Conservation (phyloP, 768 basidiomycete species). For the Russula olivacea region DNA sequence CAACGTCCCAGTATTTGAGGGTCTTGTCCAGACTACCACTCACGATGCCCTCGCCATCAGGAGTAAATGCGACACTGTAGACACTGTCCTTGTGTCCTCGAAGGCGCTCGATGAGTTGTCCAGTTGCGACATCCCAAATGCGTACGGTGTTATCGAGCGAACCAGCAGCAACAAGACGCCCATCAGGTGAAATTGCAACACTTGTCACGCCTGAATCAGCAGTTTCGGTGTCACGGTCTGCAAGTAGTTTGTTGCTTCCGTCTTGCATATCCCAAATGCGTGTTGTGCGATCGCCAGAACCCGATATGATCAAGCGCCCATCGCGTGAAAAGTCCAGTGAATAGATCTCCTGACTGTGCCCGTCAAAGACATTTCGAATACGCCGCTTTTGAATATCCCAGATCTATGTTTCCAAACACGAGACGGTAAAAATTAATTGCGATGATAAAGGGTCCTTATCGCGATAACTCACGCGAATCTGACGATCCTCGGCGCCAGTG, state of each 20-base stretch:
- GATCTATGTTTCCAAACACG: constrained; percentile 45
- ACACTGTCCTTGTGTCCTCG: constrained; percentile 58
- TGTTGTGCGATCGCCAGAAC: constrained; percentile 72
- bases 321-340: constrained; percentile 89
- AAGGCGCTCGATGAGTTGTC: constrained; percentile 51
- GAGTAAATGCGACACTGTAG: constrained; percentile 79
- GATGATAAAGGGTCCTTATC: not conserved
- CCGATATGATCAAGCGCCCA: constrained; percentile 81
- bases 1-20: constrained; percentile 57
- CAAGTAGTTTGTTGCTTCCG: constrained; percentile 39
- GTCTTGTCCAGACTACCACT: constrained; percentile 77
- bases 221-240: constrained; percentile 44
- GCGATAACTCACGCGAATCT: constrained; percentile 63
- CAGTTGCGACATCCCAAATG: constrained; percentile 62
- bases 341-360: constrained; percentile 91
- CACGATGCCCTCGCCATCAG: constrained; percentile 82
- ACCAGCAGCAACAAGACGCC: constrained; percentile 53
- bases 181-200: constrained; percentile 55
- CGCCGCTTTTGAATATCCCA: constrained; percentile 85
- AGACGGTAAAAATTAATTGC: not conserved
- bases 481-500: constrained; percentile 86
- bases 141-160: constrained; percentile 59
- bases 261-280: constrained; percentile 56
- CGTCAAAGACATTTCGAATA: constrained; percentile 76
- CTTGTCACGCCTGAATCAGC: constrained; percentile 59